Percentiles rank a stretch among this genome's conserved stretches.
Evolutionary conservation across 192 early-diverging fungal species (phyloP).

Genomic region (Obelidium mucronatum): DNA sequence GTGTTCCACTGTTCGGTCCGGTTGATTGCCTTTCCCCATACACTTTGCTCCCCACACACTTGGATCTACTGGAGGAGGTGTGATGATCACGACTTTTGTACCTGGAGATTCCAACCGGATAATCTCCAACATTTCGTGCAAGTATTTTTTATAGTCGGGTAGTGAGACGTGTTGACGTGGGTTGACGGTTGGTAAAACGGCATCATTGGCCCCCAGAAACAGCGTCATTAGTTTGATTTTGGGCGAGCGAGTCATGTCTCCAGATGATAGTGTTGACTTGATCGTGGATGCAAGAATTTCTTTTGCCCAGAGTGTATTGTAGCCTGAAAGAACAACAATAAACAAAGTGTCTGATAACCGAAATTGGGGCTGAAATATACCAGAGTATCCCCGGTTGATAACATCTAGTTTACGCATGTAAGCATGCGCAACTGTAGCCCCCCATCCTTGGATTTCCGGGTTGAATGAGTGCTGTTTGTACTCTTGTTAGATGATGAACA

Average conservation of each 20-base stretch:
- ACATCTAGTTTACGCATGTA: slow-evolving; percentile 79
- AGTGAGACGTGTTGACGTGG: slow-evolving; percentile 71
- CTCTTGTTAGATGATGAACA: too few species aligned
- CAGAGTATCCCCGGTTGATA: slow-evolving; percentile 82
- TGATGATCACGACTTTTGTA: slow-evolving; percentile 71
- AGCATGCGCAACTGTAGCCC: slow-evolving; percentile 51
- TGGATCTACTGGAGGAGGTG: slow-evolving; percentile 75
- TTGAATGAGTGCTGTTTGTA: slow-evolving; percentile 6
- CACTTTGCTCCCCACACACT: slow-evolving; percentile 27
- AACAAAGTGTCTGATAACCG: not conserved
- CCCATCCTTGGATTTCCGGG: slow-evolving; percentile 52
- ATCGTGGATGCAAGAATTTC: slow-evolving; percentile 64
- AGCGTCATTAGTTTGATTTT: slow-evolving; percentile 67
- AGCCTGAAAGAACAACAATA: slow-evolving; percentile 49
- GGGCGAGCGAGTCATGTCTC: not conserved
- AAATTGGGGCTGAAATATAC: slow-evolving; percentile 26
- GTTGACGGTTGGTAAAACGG: slow-evolving; percentile 49
- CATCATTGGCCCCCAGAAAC: slow-evolving; percentile 87
- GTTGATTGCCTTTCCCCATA: slow-evolving; percentile 31
- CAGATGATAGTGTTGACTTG: slow-evolving; percentile 33
- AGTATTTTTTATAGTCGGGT: slow-evolving; percentile 61
- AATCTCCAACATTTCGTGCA: slow-evolving; percentile 62
- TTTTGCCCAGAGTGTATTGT: slow-evolving; percentile 68
- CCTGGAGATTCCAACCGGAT: slow-evolving; percentile 66
- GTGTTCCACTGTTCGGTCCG: slow-evolving; percentile 22